Evolutionary conservation across 495 filamentous ascomycete genomes (phyloP), one percentile per base, ranked within the genome.

Genomic region (Sporormia fimetaria): DNA sequence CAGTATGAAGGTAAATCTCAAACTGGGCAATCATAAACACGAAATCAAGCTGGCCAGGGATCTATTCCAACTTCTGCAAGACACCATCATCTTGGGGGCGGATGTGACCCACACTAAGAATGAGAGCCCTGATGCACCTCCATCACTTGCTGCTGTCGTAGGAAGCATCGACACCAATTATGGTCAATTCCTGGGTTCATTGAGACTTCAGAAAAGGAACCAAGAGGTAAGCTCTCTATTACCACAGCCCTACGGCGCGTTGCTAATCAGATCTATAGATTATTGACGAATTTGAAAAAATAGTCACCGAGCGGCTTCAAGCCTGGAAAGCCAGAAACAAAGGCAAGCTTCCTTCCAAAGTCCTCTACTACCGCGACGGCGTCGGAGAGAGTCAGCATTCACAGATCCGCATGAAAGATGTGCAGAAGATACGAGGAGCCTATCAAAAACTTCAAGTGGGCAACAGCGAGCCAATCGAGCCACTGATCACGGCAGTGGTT

Each of bases 321-420:
- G 10, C 21, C 4, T 45, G n/a, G n/a, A 25, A 7, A 4, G 21
- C 7, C 4, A 6, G n/a, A 4, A 31, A 4, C 33, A 12, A 3
- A 37, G 32, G 6, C 21, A 45, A 9, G 6, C 24, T 30, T 7
- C 36, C 25, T 6, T 4, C 18, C 7, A 30, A 33, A 6, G 18
- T 40, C 4, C 11, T 46, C 9, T 46, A 32, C 27, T 46, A 39
- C 21, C 23, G 36, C 15, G 42, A 46, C 25, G 42, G 42, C 9
- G 42, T 46, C 17, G 24, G 42, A 21, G 25, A 18, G 2, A 29
- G 36, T 17, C 42, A 40, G 21, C 40, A 46, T 18, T 4, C 30
- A 9, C 11, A 24, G 24, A 36, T 39, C 6, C 6, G 17, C 3
- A 15, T 5, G 4, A 6, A 27, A 16, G 42, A 45, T 21, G 5